Base-by-base conservation (phyloP, 768 basidiomycete species). In the Kwoniella dendrophila region DNA sequence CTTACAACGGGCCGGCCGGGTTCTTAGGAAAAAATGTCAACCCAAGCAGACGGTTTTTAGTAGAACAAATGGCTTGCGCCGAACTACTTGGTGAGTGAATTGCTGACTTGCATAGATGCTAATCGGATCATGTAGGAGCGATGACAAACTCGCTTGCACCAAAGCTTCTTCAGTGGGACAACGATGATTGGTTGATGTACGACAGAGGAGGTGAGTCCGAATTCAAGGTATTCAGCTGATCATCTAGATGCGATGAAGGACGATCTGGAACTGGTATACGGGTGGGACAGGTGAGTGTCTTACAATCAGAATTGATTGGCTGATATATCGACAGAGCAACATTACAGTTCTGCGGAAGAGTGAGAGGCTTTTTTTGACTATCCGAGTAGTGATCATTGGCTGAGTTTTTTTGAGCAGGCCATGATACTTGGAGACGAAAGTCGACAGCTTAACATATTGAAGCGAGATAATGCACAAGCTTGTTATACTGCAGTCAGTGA, bases 41-140 rank as follows among this genome's bases (percentile, higher is more conserved):
- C 2, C 30, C 45, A 27, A 29, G 24, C 4, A 30, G 67, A 8
- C 49, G 66, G 10, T 72, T 72, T 33, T 48, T 72, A 1, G 29
- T 72, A 8, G 70, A 72, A 41, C 70, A 72, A 43, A 62, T 68
- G 62, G 61, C 63, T 0, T 62, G 55, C 48, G 45, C 62, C 4
- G 70, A 72, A 40, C 40, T 72, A 3, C 63, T 69, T 11, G 64
- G 70, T 71, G 41, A 40, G 70, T 51, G n/a, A n/a, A n/a, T 26
- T 10, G 5, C 4, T 5, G 40, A 30, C 27, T 43, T 32, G 14
- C 24, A 6, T 30, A 2, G 36, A 14, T 34, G 32, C 5, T 48
- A 26, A 47, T 12, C 14, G 34, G 22, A 27, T n/a, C 18, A 8
- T n/a, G n/a, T 30, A 62, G 61, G 61, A 4, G 33, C 20, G 20